A percentile compares a stretch with the other conserved stretches of the same genome.
These are phyloP conservation scores for Crucibulum laeve DNA, from an alignment of 768 basidiomycete species.

Conservation along the genomic window DNA sequence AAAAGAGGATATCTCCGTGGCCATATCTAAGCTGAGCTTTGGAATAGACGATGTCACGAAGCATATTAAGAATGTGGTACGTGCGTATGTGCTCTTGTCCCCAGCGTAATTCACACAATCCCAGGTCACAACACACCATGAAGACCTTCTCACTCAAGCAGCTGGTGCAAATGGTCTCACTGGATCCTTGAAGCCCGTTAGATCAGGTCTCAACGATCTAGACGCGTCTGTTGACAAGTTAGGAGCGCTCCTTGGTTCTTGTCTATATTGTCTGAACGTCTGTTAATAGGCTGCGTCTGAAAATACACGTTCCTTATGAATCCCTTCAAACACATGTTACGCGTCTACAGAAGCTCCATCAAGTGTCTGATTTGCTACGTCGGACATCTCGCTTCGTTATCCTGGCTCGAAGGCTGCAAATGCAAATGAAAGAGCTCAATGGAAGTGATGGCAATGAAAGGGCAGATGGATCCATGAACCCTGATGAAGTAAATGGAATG, in stretches of 20 bases:
- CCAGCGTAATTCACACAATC: slow-evolving; percentile 10
- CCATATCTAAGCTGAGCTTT: slow-evolving; percentile 81
- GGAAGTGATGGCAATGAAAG: slow-evolving; percentile 15
- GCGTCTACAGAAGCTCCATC: slow-evolving; percentile 74
- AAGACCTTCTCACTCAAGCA: slow-evolving; percentile 78
- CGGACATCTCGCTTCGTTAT: slow-evolving; percentile 82
- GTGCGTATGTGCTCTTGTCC: slow-evolving; percentile 18
- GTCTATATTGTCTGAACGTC: slow-evolving; percentile 14
- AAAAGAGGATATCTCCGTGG: slow-evolving; percentile 86
- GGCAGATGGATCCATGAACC: slow-evolving; percentile 10
- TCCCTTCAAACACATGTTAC: slow-evolving; percentile 66
- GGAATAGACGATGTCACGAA: slow-evolving; percentile 90
- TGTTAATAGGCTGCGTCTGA: slow-evolving; percentile 63
- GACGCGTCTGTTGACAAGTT: slow-evolving; percentile 77
- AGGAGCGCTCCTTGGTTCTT: slow-evolving; percentile 14
- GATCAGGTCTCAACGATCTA: slow-evolving; percentile 68
- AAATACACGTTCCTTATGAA: slow-evolving; percentile 83
- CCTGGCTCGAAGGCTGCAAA: slow-evolving; percentile 76
- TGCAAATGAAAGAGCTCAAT: slow-evolving; percentile 77
- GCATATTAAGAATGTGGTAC: slow-evolving; percentile 81
- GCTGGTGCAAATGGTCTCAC: slow-evolving; percentile 69
- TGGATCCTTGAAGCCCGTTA: slow-evolving; percentile 62
- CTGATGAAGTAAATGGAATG: slow-evolving; percentile 6
- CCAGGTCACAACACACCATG: slow-evolving; percentile 81
- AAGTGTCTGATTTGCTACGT: slow-evolving; percentile 80